Conservation (phyloP, 352 stramenopile species). For the Phytophthora ohioensis region DNA sequence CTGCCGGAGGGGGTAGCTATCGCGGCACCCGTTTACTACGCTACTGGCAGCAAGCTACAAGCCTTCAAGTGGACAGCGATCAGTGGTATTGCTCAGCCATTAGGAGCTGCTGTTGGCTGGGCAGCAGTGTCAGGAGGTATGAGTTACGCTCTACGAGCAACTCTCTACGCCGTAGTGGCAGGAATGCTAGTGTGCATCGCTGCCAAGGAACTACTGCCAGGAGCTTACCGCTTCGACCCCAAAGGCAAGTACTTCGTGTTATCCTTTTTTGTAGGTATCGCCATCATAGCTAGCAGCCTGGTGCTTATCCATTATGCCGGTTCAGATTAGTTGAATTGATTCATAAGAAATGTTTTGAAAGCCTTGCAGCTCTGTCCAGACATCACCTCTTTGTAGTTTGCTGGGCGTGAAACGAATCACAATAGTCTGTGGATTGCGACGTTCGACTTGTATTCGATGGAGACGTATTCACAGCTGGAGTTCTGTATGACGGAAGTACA, state of each 20-base stretch:
- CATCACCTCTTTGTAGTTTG: no score
- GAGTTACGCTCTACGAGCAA: slow-evolving; percentile 74
- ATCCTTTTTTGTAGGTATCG: slow-evolving; percentile 88
- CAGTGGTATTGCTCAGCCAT: slow-evolving; percentile 90
- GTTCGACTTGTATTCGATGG: background rate
- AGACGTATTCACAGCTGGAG: background rate
- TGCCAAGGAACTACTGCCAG: slow-evolving; percentile 92
- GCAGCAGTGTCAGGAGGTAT: slow-evolving; percentile 53
- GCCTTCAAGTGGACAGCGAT: slow-evolving; percentile 94
- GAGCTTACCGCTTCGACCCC: slow-evolving; percentile 90
- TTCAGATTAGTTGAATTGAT: slow-evolving; percentile 38
- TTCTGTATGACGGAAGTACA: slow-evolving; percentile 9
- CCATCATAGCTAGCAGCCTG: slow-evolving; percentile 89
- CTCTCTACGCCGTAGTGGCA: slow-evolving; percentile 92
- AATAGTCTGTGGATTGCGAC: no score
- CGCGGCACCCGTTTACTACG: slow-evolving; percentile 96
- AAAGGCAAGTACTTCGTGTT: slow-evolving; percentile 89
- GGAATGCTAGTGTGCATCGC: slow-evolving; percentile 95
- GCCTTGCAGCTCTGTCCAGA: background rate
- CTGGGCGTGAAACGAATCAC: no score
- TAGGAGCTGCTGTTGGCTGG: slow-evolving; percentile 88
- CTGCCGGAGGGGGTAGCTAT: slow-evolving; percentile 97
- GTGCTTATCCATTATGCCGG: slow-evolving; percentile 85
- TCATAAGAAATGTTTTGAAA: slow-evolving; percentile 4
- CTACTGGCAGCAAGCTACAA: slow-evolving; percentile 92